phyloP scores from a whole-genome alignment of 192 early-diverging fungal species.

The Oehlia diaphana region DNA sequence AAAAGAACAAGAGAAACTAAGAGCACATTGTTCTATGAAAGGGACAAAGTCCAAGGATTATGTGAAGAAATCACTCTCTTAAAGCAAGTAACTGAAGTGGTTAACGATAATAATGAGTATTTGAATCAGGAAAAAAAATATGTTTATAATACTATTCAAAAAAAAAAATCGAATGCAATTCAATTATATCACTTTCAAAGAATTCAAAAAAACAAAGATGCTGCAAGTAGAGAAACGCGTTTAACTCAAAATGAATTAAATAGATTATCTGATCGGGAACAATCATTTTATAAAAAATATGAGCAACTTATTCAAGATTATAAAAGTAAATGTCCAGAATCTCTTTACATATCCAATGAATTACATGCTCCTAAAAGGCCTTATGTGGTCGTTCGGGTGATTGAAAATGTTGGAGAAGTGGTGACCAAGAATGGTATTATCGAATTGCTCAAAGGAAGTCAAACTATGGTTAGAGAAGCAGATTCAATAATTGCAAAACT shows the following conservation, averaged over 20 bases:
- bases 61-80: not conserved
- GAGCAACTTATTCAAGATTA: not conserved
- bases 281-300: not conserved
- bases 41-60: not conserved
- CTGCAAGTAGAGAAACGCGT: not conserved
- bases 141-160: not conserved
- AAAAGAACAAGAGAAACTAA: not conserved
- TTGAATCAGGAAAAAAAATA: not conserved
- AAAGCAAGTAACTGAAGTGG: not conserved
- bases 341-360: not conserved
- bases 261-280: not conserved
- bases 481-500: not conserved
- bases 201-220: not conserved
- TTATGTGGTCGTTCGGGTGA: not conserved
- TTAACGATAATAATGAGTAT: not conserved
- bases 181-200: not conserved
- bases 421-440: not conserved
- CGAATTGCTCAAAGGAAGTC: not conserved
- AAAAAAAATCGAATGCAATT: not conserved
- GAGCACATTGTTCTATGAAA: not conserved
- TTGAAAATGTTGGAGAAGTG: not conserved
- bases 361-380: not conserved
- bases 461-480: not conserved
- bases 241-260: not conserved
- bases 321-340: not conserved